These are phyloP conservation scores for Pseudogymnoascus pannorum DNA, from an alignment of 2,329 filamentous ascomycete species.

Conservation along the genomic window DNA sequence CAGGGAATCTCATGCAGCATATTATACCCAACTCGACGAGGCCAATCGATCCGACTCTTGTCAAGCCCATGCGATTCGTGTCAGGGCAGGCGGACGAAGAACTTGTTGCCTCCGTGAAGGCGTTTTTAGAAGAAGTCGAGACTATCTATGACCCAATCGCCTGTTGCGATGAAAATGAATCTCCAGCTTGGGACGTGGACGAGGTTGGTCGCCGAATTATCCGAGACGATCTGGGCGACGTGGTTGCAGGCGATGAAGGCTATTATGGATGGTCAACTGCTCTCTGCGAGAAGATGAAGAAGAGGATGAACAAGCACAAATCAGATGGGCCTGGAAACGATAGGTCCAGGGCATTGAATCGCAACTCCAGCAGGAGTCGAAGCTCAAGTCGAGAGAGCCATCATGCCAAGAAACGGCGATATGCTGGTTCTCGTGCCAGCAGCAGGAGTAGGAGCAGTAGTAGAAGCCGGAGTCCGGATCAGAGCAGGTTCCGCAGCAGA, in stretches of 20 bases:
- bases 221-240: constrained; percentile 48
- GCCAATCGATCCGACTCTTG: constrained; percentile 63
- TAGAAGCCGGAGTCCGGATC: constrained; percentile 6
- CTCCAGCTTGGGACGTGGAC: constrained; percentile 56
- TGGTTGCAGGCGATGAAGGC: constrained; percentile 57
- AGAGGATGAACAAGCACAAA: constrained; percentile 31
- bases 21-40: constrained; percentile 68
- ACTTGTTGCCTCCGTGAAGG: constrained; percentile 62
- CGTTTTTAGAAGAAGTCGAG: constrained; percentile 62
- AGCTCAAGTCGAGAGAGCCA: constrained; percentile 19
- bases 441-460: constrained; percentile 6
- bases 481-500: background rate
- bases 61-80: constrained; percentile 64
- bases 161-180: constrained; percentile 38
- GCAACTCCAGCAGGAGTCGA: constrained; percentile 17
- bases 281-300: constrained; percentile 78
- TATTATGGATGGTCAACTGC: constrained; percentile 83
- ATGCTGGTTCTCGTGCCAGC: constrained; percentile 2
- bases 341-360: constrained; percentile 13
- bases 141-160: constrained; percentile 54
- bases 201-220: constrained; percentile 64
- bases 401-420: constrained; percentile 18
- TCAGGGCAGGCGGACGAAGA: constrained; percentile 59
- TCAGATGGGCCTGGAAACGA: constrained; percentile 8
- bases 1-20: constrained; percentile 71